phyloP scores from a whole-genome alignment of 768 basidiomycete genomes.

The Boletellus ananas region DNA sequence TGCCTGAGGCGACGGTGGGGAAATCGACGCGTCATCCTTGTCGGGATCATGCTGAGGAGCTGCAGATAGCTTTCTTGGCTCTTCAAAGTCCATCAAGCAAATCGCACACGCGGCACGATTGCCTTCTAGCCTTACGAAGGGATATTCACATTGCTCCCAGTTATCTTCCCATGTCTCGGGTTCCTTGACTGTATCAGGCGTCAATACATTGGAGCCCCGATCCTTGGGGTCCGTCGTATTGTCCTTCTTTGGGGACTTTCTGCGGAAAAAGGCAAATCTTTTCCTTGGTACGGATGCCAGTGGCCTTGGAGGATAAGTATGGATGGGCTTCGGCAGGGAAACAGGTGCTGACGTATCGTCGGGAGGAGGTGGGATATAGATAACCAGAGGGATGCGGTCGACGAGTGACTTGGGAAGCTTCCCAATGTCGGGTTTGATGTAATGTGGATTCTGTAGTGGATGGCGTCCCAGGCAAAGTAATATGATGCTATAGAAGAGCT shows the following conservation, averaged over 20 bases:
- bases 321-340: constrained; percentile 45
- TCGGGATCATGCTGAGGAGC: constrained; percentile 29
- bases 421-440: constrained; percentile 75
- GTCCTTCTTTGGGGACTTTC: constrained; percentile 25
- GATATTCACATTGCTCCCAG: constrained; percentile 75
- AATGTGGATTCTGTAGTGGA: constrained; percentile 67
- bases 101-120: constrained; percentile 84
- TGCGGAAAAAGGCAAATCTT: constrained; percentile 53
- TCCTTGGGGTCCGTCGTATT: constrained; percentile 13
- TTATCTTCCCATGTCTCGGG: constrained; percentile 68
- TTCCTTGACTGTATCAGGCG: constrained; percentile 19
- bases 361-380: constrained; percentile 81
- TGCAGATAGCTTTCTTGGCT: constrained; percentile 45
- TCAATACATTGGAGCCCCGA: constrained; percentile 8
- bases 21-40: constrained; percentile 8
- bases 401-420: constrained; percentile 70
- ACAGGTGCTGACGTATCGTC: constrained; percentile 38
- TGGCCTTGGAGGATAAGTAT: constrained; percentile 61
- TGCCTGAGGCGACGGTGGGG: constrained; percentile 11
- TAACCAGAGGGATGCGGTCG: constrained; percentile 76
- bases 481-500: constrained; percentile 78
- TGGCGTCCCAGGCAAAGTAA: constrained; percentile 77
- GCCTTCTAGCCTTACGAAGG: constrained; percentile 77
- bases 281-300: constrained; percentile 32
- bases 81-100: constrained; percentile 81